Evolutionary conservation across 495 filamentous ascomycete species (phyloP), one percentile per base, ranked within the genome.

Genomic region (Talaromyces thailandensis): DNA sequence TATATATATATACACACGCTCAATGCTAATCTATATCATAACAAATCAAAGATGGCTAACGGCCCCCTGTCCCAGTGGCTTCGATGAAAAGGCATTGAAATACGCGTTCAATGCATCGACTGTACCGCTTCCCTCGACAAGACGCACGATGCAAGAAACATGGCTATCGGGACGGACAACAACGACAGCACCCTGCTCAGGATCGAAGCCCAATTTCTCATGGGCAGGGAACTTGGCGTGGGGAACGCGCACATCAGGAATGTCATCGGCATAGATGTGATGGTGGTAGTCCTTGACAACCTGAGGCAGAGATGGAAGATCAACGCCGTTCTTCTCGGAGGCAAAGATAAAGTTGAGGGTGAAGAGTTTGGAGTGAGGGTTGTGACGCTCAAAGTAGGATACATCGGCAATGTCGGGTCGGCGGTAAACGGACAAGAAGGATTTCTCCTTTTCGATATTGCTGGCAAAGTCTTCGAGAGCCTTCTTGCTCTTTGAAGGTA

Each of bases 131-230:
- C 91, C 92, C 73, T 92, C 88, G 12, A 82, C 84, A 37, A 96
- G 72, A 65, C 79, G 78, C 3, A 89, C 83, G 21, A 90, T 87
- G 61, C 88, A 84, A 12, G 88, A 90, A 62, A 95, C 86, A 74
- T 96, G 93, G 32, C 90, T 90, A 73, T 96, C 92, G 0, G 92
- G 92, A 51, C 92, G 76, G 29, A 93, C 89, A 43, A 96, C 86
- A 14, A 94, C 84, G 6, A 95, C 81, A 59, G 86, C 90, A 24
- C 91, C 92, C 67, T 75, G 82, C 61, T 88, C 86, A 66, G 86
- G 74, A 65, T 89, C 81, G 25, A 96, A 71, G 0, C 92, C 92
- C 79, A 95, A 88, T 81, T 93, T 95, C 56, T 88, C 85, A 77
- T 96, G 92, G 26, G 91, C 91, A 9, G 89, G 79, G 28, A 86